These are phyloP conservation scores for Linnemannia exigua DNA, from an alignment of 192 early-diverging fungal genomes.

Conservation along the genomic window DNA sequence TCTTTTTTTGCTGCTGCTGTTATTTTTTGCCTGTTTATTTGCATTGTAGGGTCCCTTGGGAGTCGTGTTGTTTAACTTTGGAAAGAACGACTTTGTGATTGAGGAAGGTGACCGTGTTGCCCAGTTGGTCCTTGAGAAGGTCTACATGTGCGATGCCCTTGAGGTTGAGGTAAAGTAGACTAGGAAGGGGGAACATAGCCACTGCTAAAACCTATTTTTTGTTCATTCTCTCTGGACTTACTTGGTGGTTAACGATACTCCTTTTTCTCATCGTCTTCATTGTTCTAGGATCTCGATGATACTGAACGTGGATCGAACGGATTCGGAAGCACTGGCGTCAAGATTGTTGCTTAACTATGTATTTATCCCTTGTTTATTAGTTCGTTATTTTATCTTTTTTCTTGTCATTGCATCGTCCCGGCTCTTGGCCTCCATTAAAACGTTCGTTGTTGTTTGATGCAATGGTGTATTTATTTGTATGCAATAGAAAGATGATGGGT, in stretches of 20 bases:
- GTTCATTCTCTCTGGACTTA: background rate
- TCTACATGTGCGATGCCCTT: slow-evolving; percentile 82
- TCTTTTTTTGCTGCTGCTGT: background rate
- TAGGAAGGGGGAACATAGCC: no score
- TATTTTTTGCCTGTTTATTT: background rate
- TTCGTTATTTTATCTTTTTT: background rate
- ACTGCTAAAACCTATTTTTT: no score
- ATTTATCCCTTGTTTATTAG: background rate
- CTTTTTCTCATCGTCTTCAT: background rate
- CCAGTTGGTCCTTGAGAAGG: slow-evolving; percentile 93
- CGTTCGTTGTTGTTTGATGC: background rate
- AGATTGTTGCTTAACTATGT: background rate
- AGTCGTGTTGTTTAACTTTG: slow-evolving; percentile 93
- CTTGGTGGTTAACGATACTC: background rate
- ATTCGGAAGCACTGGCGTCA: slow-evolving; percentile 80
- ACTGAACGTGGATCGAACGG: slow-evolving; percentile 74
- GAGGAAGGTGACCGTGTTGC: slow-evolving; percentile 95
- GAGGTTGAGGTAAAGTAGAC: slow-evolving; percentile 80
- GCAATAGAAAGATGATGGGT: background rate
- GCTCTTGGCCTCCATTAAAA: background rate
- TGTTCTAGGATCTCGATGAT: slow-evolving; percentile 59
- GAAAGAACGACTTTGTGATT: slow-evolving; percentile 77
- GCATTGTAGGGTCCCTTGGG: slow-evolving; percentile 76
- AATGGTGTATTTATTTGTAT: slow-evolving; percentile 2
- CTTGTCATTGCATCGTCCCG: background rate